Base-by-base conservation (phyloP, 352 stramenopile genomes). In the Pythium apleroticum region DNA sequence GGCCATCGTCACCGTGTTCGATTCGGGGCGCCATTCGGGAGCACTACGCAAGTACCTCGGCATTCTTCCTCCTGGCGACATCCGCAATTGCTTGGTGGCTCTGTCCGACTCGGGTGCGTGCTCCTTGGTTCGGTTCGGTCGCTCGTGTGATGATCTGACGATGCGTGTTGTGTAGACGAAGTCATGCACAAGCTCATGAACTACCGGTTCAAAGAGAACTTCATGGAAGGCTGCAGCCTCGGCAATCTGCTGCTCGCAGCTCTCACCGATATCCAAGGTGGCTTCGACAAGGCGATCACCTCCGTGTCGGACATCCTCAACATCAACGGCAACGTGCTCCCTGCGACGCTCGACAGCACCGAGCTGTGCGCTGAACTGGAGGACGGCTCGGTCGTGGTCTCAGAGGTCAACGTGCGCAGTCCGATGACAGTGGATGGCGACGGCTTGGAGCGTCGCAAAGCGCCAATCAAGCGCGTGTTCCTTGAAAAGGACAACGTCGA, bases 131-230 rank as follows among this genome's bases (percentile, higher is more conserved):
- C 37, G 46, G 24, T 53, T 45, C 37, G 1, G 19, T 45, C 25
- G 11, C 2, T 41, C 0, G 48, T n/a, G 31, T 62, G 5, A 12
- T 45, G 31, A 28, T 35, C 45, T 54, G 25, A 55, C 39, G 12
- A 41, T n/a, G 27, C 27, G 15, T 49, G 27, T 54, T 27, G 15
- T 14, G 14, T 60, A 90, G 83, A 92, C 59, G 84, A 93, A 49
- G 75, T 95, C 20, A 81, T 95, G 72, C 88, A 86, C 72, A 90
- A 95, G 68, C 63, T 95, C 48, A 95, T 95, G 86, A 93, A 95
- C 65, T 93, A 93, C 60, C 81, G 86, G 6, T 95, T 95, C 65
- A 86, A 85, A 46, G 84, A 93, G 52, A 91, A 93, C 66, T 95
- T 91, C 63, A 91, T 95, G 80, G 86, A 95, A 50, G 86, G 86